Evolutionary conservation across 2,329 filamentous ascomycete species (phyloP).

Genomic region (Cercospora nicotianae): DNA sequence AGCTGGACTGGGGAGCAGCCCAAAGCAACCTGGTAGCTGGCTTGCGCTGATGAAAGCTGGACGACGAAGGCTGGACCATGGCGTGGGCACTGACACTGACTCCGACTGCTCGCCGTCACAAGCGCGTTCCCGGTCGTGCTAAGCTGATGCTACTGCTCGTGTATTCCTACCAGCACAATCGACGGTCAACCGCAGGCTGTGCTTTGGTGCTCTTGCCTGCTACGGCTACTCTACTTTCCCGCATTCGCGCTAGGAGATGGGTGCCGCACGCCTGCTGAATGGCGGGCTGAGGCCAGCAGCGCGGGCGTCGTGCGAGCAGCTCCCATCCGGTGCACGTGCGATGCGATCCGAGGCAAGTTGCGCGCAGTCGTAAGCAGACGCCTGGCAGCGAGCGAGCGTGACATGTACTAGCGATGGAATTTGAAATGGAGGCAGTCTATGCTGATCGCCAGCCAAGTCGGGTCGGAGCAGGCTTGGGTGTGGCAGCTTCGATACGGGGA

Average conservation of each 20-base stretch:
- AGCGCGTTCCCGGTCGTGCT: constrained; percentile 19
- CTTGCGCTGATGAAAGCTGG: constrained; percentile 18
- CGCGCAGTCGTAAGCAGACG: background rate
- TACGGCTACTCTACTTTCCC: constrained; percentile 14
- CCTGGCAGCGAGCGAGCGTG: background rate
- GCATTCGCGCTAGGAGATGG: constrained; percentile 27
- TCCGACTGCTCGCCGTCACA: background rate
- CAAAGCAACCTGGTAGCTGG: constrained; percentile 23
- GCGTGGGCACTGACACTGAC: constrained; percentile 12
- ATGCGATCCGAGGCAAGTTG: background rate
- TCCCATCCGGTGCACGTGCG: background rate
- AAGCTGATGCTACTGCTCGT: constrained; percentile 19
- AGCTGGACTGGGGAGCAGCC: constrained; percentile 20
- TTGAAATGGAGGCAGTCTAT: constrained; percentile 15
- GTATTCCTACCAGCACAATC: constrained; percentile 19
- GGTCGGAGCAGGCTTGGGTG: constrained; percentile 16
- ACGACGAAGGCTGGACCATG: constrained; percentile 19
- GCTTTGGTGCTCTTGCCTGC: constrained; percentile 20
- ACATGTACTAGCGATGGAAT: constrained; percentile 3
- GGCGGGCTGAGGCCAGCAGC: constrained; percentile 14
- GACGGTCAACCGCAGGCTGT: background rate
- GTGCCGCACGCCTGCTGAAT: constrained; percentile 24
- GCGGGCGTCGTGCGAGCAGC: background rate
- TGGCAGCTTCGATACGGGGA: constrained; percentile 19
- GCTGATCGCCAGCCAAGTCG: constrained; percentile 21